phyloP scores from a whole-genome alignment of 2,329 filamentous ascomycete species.

The Microcyclospora pomicola region DNA sequence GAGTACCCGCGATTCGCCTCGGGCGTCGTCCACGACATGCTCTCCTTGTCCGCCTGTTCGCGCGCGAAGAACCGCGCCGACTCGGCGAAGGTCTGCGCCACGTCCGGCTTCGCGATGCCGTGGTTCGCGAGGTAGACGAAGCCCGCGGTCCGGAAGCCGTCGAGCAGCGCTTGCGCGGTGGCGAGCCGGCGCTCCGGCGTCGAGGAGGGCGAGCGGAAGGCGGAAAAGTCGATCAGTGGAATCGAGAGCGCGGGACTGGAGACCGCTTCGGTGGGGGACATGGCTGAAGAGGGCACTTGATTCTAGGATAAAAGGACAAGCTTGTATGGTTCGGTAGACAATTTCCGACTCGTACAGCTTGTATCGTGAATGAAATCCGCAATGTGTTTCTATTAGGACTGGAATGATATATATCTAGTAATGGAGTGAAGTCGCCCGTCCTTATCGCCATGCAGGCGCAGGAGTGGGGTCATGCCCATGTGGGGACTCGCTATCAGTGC shows the following conservation, averaged over 20 bases:
- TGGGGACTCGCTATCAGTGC: too few relatives aligned
- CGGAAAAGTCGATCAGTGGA: slow-evolving; percentile 56
- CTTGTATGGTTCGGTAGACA: too few relatives aligned
- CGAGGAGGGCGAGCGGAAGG: slow-evolving; percentile 49
- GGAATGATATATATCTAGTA: too few relatives aligned
- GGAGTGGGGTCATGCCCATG: too few relatives aligned
- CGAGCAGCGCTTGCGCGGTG: slow-evolving; percentile 56
- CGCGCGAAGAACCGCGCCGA: slow-evolving; percentile 61
- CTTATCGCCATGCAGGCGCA: too few relatives aligned
- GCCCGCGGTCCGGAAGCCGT: slow-evolving; percentile 71
- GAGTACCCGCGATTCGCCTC: slow-evolving; percentile 37
- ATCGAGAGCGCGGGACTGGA: slow-evolving; percentile 24
- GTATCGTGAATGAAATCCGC: too few relatives aligned
- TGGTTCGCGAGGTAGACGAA: slow-evolving; percentile 83
- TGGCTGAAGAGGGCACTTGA: background rate
- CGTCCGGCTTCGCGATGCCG: slow-evolving; percentile 43
- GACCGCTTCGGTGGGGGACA: slow-evolving; percentile 10
- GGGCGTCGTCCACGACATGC: slow-evolving; percentile 48
- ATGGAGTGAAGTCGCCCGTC: too few relatives aligned
- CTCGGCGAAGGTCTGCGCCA: slow-evolving; percentile 15
- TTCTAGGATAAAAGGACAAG: too few relatives aligned
- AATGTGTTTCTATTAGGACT: too few relatives aligned
- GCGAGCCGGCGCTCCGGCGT: slow-evolving; percentile 24
- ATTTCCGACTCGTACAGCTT: too few relatives aligned
- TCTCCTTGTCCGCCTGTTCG: slow-evolving; percentile 47